These are phyloP conservation scores for Globisporangium canariense DNA, from an alignment of 352 stramenopile genomes.

Conservation along the genomic window DNA sequence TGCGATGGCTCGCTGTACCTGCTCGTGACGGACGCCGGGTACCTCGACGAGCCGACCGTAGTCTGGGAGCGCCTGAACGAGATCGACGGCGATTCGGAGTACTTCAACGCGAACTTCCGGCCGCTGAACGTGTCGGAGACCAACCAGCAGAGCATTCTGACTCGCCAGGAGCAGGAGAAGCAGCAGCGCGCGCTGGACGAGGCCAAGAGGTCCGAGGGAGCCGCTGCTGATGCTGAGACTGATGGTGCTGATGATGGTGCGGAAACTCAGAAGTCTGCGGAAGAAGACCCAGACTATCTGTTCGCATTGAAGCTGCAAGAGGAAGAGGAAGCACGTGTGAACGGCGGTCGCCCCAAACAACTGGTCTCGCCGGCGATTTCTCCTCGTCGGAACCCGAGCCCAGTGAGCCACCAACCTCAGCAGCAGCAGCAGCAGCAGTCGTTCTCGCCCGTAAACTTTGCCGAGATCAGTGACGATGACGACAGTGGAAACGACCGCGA, in stretches of 20 bases:
- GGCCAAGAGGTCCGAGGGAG: not conserved
- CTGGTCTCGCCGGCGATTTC: slow-evolving; percentile 10
- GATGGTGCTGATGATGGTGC: not conserved
- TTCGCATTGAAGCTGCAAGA: slow-evolving; percentile 71
- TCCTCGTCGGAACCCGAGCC: slow-evolving; percentile 21
- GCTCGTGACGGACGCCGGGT: slow-evolving; percentile 96
- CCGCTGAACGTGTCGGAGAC: slow-evolving; percentile 61
- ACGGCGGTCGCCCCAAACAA: slow-evolving; percentile 12
- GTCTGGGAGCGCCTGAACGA: slow-evolving; percentile 95
- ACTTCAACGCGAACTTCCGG: slow-evolving; percentile 65
- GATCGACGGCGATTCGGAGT: slow-evolving; percentile 82
- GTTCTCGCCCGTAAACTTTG: slow-evolving; percentile 2
- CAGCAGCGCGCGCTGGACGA: slow-evolving; percentile 22
- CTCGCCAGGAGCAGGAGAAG: slow-evolving; percentile 45
- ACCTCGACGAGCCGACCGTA: slow-evolving; percentile 90
- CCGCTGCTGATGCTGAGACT: not conserved
- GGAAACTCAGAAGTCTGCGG: slow-evolving; percentile 1
- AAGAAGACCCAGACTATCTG: slow-evolving; percentile 62
- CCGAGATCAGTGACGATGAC: slow-evolving; percentile 11
- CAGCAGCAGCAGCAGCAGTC: not conserved
- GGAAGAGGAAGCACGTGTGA: slow-evolving; percentile 58
- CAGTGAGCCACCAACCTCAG: not conserved
- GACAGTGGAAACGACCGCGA: not conserved
- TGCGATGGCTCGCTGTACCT: slow-evolving; percentile 92
- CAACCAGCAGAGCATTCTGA: slow-evolving; percentile 66